Base-by-base conservation (phyloP, 257 asterid species). In the Anisodus acutangulus region DNA sequence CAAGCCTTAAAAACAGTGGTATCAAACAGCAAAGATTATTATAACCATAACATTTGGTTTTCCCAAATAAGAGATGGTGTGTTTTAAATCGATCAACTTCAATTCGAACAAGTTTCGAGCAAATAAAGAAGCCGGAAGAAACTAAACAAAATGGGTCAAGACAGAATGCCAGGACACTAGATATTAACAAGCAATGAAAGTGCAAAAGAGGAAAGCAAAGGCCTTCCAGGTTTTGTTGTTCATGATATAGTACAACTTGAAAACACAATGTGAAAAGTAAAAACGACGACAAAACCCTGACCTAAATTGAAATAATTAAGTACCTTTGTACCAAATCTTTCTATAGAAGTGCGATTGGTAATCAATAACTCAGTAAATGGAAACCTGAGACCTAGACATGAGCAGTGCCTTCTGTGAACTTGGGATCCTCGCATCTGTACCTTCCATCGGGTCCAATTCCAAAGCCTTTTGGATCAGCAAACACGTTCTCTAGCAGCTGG, bases 381-480 rank as follows among this genome's bases (percentile, higher is more conserved):
- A 72, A 74, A 49, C 81, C 81, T 49, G 81, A 6, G 81, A 49
- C 22, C 22, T 90, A 94, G 84, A 95, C 97, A 86, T 92, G 98
- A 37, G 99, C 99, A 83, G 99, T 94, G 86, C 99, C 99, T 87
- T 95, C 91, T 0, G 99, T 95, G 88, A 95, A 95, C 87, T 95
- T 95, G 68, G 99, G 35, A 31, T 31, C 35, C 35, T 31, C 35
- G 35, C 35, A 31, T 31, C 35, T 31, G 35, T 31, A 31, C 91
- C 88, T 92, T 16, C 99, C 99, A 80, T 94, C 97, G 10, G 99
- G 98, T 64, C 98, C 99, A 58, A 95, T 95, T 5, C 99, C 98
- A 26, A 95, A 95, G n/a, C 99, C 99, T 84, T 91, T 90, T 2
- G 99, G 99, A 86, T 95, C 98, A 26, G 99, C 99, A 81, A 95